Conservation (phyloP, 768 basidiomycete genomes). For the Stropharia rugosoannulata region DNA sequence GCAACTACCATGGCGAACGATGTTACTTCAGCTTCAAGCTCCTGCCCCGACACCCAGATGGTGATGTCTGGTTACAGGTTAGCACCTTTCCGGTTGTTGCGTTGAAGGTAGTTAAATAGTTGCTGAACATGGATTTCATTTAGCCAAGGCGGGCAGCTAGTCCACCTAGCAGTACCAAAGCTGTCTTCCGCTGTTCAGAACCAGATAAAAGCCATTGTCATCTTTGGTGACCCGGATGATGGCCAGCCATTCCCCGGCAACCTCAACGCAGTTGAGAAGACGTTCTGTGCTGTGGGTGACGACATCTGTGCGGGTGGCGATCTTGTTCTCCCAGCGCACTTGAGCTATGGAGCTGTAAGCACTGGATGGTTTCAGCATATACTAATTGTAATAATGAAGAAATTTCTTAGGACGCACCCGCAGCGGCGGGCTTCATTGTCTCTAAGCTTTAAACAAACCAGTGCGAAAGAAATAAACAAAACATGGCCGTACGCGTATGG, state of each 20-base stretch:
- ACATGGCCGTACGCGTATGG: too few species aligned
- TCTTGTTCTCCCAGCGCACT: conserved; percentile 22
- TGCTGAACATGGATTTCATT: not conserved
- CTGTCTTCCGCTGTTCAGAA: conserved; percentile 27
- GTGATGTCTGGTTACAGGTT: conserved; percentile 36
- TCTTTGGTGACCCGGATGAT: conserved; percentile 35
- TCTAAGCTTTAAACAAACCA: not conserved
- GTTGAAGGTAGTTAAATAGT: not conserved
- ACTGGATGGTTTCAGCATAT: not conserved
- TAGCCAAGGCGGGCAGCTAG: conserved; percentile 36
- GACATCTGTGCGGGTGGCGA: conserved; percentile 28
- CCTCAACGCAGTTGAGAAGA: conserved; percentile 23
- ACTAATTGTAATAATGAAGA: not conserved
- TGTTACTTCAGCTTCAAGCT: conserved; percentile 23
- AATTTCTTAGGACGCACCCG: not conserved
- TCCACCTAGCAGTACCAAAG: conserved; percentile 33
- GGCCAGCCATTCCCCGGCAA: conserved; percentile 26
- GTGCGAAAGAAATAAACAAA: not conserved
- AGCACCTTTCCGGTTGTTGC: not conserved
- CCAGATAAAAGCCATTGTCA: conserved; percentile 30
- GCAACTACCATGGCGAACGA: conserved; percentile 33
- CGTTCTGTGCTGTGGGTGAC: conserved; percentile 30
- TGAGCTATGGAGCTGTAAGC: conserved; percentile 21
- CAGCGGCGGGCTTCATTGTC: not conserved
- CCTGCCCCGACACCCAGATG: conserved; percentile 31